Conservation (phyloP, 2,329 filamentous ascomycete genomes). For the Didymella pinodella region DNA sequence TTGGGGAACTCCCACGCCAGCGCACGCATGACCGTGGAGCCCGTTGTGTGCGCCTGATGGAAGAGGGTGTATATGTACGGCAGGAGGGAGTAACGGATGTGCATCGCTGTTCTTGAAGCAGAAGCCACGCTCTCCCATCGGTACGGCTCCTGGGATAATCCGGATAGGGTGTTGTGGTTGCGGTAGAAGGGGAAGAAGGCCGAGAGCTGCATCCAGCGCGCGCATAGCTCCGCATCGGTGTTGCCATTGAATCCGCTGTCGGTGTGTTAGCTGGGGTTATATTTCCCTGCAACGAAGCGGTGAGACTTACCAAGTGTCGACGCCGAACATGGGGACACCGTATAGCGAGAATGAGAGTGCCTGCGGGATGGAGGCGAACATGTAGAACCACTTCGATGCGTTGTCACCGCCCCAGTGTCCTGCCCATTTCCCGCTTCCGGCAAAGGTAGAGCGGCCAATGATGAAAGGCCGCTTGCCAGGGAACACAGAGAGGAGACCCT, state of each 20-base stretch:
- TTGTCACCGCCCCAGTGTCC: constrained; percentile 85
- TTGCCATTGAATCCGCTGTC: constrained; percentile 70
- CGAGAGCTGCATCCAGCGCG: constrained; percentile 75
- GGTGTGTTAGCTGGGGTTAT: background rate
- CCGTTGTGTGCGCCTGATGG: constrained; percentile 69
- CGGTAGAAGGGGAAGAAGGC: constrained; percentile 82
- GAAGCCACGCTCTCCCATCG: constrained; percentile 71
- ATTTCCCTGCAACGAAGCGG: background rate
- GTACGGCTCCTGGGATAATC: constrained; percentile 74
- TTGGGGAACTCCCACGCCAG: constrained; percentile 77
- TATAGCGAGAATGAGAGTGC: constrained; percentile 77
- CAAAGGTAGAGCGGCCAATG: constrained; percentile 82
- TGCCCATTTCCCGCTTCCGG: constrained; percentile 76
- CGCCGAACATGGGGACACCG: constrained; percentile 78
- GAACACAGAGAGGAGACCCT: constrained; percentile 70
- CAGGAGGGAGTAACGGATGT: constrained; percentile 73
- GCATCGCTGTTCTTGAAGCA: constrained; percentile 71
- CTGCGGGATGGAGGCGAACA: constrained; percentile 80
- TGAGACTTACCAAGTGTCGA: constrained; percentile 56
- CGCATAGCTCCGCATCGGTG: constrained; percentile 73
- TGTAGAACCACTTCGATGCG: constrained; percentile 72
- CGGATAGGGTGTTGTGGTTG: constrained; percentile 73
- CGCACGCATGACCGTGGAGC: constrained; percentile 75
- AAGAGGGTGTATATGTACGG: constrained; percentile 81
- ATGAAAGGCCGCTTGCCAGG: constrained; percentile 80